phyloP scores from a whole-genome alignment of 2,329 filamentous ascomycete species.

The Ciborinia camelliae region DNA sequence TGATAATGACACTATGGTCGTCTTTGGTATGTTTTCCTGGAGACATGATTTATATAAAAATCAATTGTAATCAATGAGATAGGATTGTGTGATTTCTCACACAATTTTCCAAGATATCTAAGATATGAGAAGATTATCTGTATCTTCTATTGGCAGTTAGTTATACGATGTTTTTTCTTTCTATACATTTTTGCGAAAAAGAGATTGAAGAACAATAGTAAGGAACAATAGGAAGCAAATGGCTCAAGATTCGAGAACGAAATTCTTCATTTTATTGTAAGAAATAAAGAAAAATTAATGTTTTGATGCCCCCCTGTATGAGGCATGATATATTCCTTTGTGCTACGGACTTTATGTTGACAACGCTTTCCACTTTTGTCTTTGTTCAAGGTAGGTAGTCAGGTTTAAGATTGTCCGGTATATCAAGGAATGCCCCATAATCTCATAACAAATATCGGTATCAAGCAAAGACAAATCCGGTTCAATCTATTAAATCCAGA shows the following conservation, averaged over 20 bases:
- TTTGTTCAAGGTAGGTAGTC: not conserved
- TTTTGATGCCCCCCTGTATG: not conserved
- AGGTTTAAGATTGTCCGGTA: not conserved
- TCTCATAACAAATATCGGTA: not conserved
- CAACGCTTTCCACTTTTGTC: no score
- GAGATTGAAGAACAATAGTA: not conserved
- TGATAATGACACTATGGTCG: conserved; percentile 14
- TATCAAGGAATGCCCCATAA: not conserved
- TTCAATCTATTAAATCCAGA: not conserved
- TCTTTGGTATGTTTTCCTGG: not conserved
- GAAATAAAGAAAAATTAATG: not conserved
- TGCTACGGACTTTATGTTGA: not conserved
- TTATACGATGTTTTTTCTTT: not conserved
- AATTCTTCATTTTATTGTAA: not conserved
- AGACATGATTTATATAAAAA: not conserved
- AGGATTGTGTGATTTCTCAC: not conserved
- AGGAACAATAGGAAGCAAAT: conserved; percentile 6
- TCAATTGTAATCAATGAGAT: not conserved
- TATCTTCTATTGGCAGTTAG: no score
- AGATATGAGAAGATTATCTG: not conserved
- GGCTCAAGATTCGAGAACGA: not conserved
- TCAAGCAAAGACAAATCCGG: not conserved
- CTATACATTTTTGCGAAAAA: not conserved
- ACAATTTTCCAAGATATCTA: not conserved
- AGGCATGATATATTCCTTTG: not conserved